Evolutionary conservation across 164 flowering plant species (phyloP), one percentile per base, ranked within the genome.

Genomic region (Kalanchoe fedtschenkoi): DNA sequence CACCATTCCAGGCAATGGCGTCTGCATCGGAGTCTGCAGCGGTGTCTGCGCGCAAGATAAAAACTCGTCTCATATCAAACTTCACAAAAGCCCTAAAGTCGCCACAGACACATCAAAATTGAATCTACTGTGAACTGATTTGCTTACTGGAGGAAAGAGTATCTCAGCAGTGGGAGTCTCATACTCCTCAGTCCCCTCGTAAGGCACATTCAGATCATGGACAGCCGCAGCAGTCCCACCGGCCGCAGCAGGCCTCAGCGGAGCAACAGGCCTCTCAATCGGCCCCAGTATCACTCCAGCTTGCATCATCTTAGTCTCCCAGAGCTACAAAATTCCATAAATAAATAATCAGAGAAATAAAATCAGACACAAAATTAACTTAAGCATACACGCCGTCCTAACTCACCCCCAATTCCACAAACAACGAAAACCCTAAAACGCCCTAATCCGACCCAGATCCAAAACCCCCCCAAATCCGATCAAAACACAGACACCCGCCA

Each of bases 141-240:
- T n/a, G 63, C 83, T 80, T 68, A 95, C 99, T 15, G 97, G 96
- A 43, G 99, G 97, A 66, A 93, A 93, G 61, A 93, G 86, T 62
- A 93, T 78, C 28, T 93, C 99, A 19, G 96, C 96, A 0, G 99
- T 93, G 14, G 99, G 99, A 58, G 99, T 93, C 72, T 93, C 96
- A 33, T 84, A 93, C 79, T 93, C 99, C 72, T 93, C 99, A 0
- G 88, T 65, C 24, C 87, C 95, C 69, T 93, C 92, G 65, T 93
- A 93, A 0, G 97, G 97, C 2, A 88, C 93, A 77, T 91, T 95
- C 17, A 95, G 88, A 80, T 95, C 96, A 64, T 84, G 96, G 43
- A 93, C 92, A 9, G 97, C 88, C 10, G 87, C 69, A 3, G 68
- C 46, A 0, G 68, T 60, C 6, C 74, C 67, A 21, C 79, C 83